Evolutionary conservation across 805 yeast species (phyloP).

Genomic region (Vanderwaltozyma tropicalis): DNA sequence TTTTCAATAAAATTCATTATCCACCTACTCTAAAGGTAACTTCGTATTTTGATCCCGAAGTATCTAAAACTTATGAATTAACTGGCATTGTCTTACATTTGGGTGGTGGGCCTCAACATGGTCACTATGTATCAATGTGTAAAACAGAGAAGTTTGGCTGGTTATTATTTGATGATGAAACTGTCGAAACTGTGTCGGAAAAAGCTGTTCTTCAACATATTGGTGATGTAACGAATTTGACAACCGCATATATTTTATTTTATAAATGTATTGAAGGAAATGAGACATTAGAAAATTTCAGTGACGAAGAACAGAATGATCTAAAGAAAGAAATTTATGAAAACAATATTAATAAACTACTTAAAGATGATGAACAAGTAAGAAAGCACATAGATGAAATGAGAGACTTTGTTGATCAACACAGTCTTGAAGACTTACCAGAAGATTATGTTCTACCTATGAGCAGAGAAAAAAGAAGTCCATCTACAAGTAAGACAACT

Average conservation of each 20-base stretch:
- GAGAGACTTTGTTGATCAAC: background rate
- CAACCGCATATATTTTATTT: conserved; percentile 84
- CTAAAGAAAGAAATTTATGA: conserved; percentile 6
- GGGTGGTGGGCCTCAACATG: conserved; percentile 97
- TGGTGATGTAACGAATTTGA: conserved; percentile 79
- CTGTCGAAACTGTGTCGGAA: conserved; percentile 82
- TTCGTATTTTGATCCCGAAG: conserved; percentile 35
- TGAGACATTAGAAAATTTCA: background rate
- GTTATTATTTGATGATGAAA: conserved; percentile 91
- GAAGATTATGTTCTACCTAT: background rate
- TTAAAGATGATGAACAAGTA: conserved; percentile 18
- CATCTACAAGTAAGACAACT: background rate
- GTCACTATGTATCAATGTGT: conserved; percentile 84
- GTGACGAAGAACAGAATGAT: background rate
- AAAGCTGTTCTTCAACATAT: conserved; percentile 73
- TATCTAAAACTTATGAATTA: conserved; percentile 58
- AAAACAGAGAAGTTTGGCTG: conserved; percentile 73
- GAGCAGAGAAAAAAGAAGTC: background rate
- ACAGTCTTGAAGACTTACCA: background rate
- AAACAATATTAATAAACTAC: conserved; percentile 14
- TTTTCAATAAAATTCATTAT: conserved; percentile 76
- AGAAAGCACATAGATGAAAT: conserved; percentile 2
- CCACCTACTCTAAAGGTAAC: conserved; percentile 63
- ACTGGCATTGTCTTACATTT: conserved; percentile 85
- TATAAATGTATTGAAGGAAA: conserved; percentile 46